phyloP scores from a whole-genome alignment of 495 filamentous ascomycete genomes.

The Tuber aestivum region DNA sequence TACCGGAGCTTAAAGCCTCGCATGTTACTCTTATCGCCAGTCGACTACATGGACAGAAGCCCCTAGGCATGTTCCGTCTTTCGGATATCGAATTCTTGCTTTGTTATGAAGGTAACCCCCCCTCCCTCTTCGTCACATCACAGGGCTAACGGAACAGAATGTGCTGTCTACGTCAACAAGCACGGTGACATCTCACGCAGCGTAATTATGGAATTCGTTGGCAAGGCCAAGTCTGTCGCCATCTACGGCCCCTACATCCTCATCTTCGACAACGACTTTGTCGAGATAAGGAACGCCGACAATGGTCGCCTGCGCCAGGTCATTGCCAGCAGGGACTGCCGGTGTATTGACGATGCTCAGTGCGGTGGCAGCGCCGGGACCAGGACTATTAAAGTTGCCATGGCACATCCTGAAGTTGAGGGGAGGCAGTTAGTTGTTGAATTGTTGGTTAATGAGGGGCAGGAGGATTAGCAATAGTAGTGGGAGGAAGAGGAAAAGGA shows the following conservation, averaged over 20 bases:
- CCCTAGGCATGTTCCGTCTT: conserved; percentile 93
- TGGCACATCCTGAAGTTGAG: conserved; percentile 84
- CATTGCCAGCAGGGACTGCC: conserved; percentile 80
- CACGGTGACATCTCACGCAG: conserved; percentile 88
- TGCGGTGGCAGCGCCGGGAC: conserved; percentile 32
- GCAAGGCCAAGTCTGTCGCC: conserved; percentile 66
- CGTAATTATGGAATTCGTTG: conserved; percentile 96
- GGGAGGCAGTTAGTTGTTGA: conserved; percentile 82
- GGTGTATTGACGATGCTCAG: conserved; percentile 72
- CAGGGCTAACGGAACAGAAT: conserved; percentile 50
- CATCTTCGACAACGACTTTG: conserved; percentile 80
- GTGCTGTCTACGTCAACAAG: conserved; percentile 95
- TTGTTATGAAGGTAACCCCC: conserved; percentile 58
- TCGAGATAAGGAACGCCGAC: conserved; percentile 93
- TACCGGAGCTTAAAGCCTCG: conserved; percentile 74
- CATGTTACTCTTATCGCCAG: conserved; percentile 72
- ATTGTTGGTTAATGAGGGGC: conserved; percentile 88
- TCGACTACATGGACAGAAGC: conserved; percentile 71
- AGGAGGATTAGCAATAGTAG: conserved; percentile 58
- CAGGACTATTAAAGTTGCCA: conserved; percentile 80
- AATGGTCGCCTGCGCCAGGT: conserved; percentile 91
- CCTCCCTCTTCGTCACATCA: not conserved
- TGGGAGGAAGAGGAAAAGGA: not conserved
- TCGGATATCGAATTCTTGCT: conserved; percentile 88
- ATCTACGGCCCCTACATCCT: conserved; percentile 77